A percentile compares a stretch with the other conserved stretches of the same genome.
Conservation (phyloP, 2,329 filamentous ascomycete species). For the Hymenotorrendiella dingleyae region DNA sequence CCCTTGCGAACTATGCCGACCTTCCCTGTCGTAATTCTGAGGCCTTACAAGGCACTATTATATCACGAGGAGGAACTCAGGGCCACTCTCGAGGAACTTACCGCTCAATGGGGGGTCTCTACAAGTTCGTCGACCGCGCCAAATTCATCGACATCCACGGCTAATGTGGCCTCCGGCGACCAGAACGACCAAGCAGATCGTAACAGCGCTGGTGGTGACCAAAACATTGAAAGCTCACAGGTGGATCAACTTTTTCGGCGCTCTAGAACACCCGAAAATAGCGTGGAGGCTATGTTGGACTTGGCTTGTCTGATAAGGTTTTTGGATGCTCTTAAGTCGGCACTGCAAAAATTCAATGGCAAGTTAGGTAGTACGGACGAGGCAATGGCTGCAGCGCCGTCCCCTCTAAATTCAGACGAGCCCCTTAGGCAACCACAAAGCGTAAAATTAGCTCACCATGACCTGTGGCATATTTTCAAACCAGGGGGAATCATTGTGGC, state of each 20-base stretch:
- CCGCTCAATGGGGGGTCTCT: not conserved
- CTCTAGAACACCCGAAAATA: not conserved
- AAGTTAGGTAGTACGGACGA: not conserved
- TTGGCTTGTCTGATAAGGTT: not conserved
- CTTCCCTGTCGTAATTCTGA: not conserved
- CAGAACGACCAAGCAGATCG: not conserved
- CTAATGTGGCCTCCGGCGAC: too few relatives aligned
- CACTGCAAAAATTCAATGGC: too few relatives aligned
- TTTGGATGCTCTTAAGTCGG: not conserved
- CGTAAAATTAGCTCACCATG: not conserved
- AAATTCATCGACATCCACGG: not conserved
- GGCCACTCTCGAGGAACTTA: not conserved
- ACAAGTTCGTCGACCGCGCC: not conserved
- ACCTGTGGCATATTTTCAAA: not conserved
- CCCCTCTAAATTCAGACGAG: not conserved
- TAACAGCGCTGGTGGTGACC: not conserved
- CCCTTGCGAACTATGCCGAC: not conserved
- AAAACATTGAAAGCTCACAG: not conserved
- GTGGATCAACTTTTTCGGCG: not conserved
- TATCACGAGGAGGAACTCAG: not conserved
- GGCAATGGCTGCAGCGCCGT: not conserved
- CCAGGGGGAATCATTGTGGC: not conserved
- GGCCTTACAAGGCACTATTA: not conserved
- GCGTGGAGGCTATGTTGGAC: not conserved
- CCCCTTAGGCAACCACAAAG: not conserved